phyloP scores from a whole-genome alignment of 73 alveolate genomes.

The Paramecium sonneborni region DNA sequence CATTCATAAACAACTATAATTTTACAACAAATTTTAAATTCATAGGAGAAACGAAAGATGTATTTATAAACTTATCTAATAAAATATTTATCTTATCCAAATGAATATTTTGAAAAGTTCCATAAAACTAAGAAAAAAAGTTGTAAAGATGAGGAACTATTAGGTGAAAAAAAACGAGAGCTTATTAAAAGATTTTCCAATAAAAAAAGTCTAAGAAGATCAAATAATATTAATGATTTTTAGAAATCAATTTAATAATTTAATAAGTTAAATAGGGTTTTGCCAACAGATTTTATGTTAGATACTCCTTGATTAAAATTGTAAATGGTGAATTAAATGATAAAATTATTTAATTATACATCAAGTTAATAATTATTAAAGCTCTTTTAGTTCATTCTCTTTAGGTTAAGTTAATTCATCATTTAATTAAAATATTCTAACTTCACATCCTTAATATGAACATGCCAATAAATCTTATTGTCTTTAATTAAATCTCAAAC shows the following conservation, averaged over 20 bases:
- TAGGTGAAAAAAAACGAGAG: not conserved
- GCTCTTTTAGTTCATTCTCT: constrained; percentile 43
- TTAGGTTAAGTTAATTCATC: constrained; percentile 54
- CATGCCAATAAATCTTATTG: constrained; percentile 62
- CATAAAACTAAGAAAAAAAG: not conserved
- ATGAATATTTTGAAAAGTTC: constrained; percentile 28
- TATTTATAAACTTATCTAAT: not conserved
- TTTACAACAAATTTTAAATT: not conserved
- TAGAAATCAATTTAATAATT: not conserved
- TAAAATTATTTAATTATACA: not conserved
- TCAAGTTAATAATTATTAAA: not conserved
- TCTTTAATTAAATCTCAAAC: constrained; percentile 58
- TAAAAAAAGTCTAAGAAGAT: constrained; percentile 6
- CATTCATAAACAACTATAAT: not conserved
- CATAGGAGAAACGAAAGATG: not conserved
- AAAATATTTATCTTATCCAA: not conserved
- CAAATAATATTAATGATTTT: not conserved
- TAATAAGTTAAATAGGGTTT: not conserved
- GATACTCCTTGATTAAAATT: constrained; percentile 15
- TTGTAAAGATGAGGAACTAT: not conserved
- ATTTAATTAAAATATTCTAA: constrained; percentile 54
- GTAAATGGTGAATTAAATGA: not conserved
- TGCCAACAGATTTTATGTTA: not conserved
- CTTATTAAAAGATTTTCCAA: not conserved
- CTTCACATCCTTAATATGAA: constrained; percentile 36